phyloP scores from a whole-genome alignment of 129 eudicot species.

The Escallonia rubra region DNA sequence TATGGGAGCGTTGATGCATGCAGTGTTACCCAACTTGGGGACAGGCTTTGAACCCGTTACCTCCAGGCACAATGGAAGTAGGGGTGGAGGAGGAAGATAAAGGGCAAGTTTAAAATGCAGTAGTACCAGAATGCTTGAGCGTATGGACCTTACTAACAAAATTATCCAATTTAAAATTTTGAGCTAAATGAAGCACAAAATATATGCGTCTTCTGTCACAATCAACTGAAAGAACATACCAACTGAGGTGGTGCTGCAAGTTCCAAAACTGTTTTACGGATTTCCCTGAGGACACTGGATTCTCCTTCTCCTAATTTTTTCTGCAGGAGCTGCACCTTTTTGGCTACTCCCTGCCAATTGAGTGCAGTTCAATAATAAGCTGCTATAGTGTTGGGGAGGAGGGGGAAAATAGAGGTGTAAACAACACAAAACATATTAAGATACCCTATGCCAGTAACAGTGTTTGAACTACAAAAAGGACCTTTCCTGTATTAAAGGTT shows the following conservation, averaged over 20 bases:
- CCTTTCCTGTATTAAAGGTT: not conserved
- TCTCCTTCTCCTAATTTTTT: constrained; percentile 56
- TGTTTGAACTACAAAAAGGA: not conserved
- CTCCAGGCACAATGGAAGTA: no score
- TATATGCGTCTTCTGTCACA: not conserved
- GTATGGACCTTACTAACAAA: no score
- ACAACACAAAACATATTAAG: no score
- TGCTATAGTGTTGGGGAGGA: not conserved
- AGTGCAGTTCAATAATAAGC: constrained; percentile 10
- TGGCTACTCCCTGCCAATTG: constrained; percentile 64
- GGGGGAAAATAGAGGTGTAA: no score
- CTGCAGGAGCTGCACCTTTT: constrained; percentile 52
- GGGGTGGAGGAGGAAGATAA: no score
- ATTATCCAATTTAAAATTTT: no score
- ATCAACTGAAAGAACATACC: constrained; percentile 41
- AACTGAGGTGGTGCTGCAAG: constrained; percentile 80
- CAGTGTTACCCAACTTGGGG: no score
- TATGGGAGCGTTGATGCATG: no score
- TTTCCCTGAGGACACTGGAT: constrained; percentile 63
- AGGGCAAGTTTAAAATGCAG: no score
- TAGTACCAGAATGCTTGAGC: no score
- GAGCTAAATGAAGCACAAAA: no score
- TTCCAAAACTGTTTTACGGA: constrained; percentile 77
- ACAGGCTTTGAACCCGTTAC: no score
- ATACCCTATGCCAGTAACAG: not conserved